These are phyloP conservation scores for Collybia sordida DNA, from an alignment of 768 basidiomycete species.

Conservation along the genomic window DNA sequence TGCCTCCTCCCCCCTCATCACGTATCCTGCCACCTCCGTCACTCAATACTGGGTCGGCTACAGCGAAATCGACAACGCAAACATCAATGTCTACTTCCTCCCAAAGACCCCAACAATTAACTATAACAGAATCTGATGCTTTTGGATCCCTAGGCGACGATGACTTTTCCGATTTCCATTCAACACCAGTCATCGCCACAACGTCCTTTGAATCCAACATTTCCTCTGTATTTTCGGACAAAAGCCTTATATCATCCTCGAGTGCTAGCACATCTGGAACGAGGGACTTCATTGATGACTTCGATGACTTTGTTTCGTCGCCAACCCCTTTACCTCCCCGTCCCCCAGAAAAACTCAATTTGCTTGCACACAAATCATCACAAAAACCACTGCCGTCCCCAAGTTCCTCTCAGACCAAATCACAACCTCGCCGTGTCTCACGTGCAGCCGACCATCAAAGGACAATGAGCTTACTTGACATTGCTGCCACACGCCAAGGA, in stretches of 20 bases:
- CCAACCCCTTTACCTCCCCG: slow-evolving; percentile 49
- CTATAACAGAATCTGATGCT: neutral
- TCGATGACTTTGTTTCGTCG: slow-evolving; percentile 36
- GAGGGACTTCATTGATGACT: slow-evolving; percentile 18
- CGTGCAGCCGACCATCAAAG: slow-evolving; percentile 52
- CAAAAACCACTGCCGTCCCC: neutral
- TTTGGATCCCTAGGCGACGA: slow-evolving; percentile 33
- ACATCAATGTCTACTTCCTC: slow-evolving; percentile 27
- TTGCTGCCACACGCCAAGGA: slow-evolving; percentile 50
- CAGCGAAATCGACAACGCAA: slow-evolving; percentile 21
- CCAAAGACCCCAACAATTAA: slow-evolving; percentile 15
- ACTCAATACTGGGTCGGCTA: slow-evolving; percentile 4
- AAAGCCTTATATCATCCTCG: slow-evolving; percentile 18
- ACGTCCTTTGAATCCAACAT: slow-evolving; percentile 17
- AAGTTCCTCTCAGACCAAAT: slow-evolving; percentile 9
- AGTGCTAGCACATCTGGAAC: slow-evolving; percentile 4
- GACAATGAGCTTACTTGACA: slow-evolving; percentile 56
- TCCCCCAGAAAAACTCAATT: slow-evolving; percentile 31
- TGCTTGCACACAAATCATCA: slow-evolving; percentile 7
- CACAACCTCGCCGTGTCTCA: slow-evolving; percentile 23
- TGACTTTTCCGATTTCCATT: slow-evolving; percentile 54
- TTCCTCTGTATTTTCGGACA: slow-evolving; percentile 20
- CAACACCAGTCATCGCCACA: slow-evolving; percentile 19
- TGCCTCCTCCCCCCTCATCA: slow-evolving; percentile 20
- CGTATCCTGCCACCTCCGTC: slow-evolving; percentile 21